Evolutionary conservation across 2,329 filamentous ascomycete species (phyloP), one percentile per base, ranked within the genome.

Genomic region (Claviceps cyperi): DNA sequence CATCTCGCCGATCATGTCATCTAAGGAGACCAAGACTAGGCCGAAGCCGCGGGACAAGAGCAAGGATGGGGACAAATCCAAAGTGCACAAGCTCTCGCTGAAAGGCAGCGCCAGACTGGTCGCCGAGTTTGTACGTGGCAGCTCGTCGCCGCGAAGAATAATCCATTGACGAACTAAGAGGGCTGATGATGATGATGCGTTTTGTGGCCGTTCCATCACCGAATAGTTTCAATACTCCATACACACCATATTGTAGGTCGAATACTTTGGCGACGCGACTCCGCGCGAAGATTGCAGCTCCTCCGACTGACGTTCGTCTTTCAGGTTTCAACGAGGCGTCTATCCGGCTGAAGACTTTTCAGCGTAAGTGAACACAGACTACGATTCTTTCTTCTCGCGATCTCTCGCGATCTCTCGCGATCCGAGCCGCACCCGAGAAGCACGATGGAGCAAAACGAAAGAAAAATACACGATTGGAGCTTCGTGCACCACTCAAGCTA

Each of bases 331-430:
- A 68, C 79, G 81, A 62, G 81, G 81, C 52, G 81, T 85, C 56
- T 85, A 98, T 67, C 92, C 92, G 24, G 88, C 92, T 48, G 92
- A 98, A 63, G 92, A 98, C 71, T 98, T 98, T 65, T 87, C 86
- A 57, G 84, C 89, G 85, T 90, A 70, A 64, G 82, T 69, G 15
- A 9, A 7, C 14, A 7, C 28, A 11, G 8, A 9, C 28, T 11
- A 11, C 11, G 5, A 5, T 19, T 8, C 39, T 32, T 14, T 24
- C 15, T 11, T 14, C 19, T 15, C 28, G 13, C 21, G 14, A n/a
- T 17, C 15, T n/a, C n/a, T n/a, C n/a, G n/a, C n/a, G n/a, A n/a
- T n/a, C n/a, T 14, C 19, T 15, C 28, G 13, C 21, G 14, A n/a
- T 17, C 15, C 47, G 40, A 28, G 15, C 4, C 15, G 5, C 14